Evolutionary conservation across 441 rosid genomes (phyloP).

Genomic region (Hura crepitans): DNA sequence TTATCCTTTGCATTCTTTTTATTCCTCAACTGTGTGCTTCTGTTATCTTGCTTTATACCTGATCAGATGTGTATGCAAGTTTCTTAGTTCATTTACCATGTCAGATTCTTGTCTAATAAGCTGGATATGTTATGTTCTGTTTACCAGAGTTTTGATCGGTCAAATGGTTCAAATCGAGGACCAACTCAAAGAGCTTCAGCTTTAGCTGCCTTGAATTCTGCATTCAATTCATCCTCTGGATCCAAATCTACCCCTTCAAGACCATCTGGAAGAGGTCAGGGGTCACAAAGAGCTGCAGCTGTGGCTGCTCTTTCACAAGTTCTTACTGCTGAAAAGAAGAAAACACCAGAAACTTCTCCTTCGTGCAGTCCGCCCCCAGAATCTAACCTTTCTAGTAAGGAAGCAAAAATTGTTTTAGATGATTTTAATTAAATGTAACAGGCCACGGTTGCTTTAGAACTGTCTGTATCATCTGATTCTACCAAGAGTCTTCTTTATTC

Average conservation of each 20-base stretch:
- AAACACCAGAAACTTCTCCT: slow-evolving; percentile 67
- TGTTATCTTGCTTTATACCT: not conserved
- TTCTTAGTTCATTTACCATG: not conserved
- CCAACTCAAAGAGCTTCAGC: slow-evolving; percentile 97
- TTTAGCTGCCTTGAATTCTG: slow-evolving; percentile 84
- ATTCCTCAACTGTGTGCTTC: not conserved
- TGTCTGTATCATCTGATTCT: slow-evolving; percentile 1
- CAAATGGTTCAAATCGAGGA: slow-evolving; percentile 64
- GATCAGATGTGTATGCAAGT: not conserved
- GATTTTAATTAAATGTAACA: not conserved
- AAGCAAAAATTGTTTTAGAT: slow-evolving; percentile 10
- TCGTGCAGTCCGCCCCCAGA: slow-evolving; percentile 58
- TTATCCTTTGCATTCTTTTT: not conserved
- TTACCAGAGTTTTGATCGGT: slow-evolving; percentile 53
- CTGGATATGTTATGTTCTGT: slow-evolving; percentile 17
- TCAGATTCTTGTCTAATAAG: slow-evolving; percentile 15
- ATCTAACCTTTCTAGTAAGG: slow-evolving; percentile 46
- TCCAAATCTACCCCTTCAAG: slow-evolving; percentile 44
- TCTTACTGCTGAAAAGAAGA: slow-evolving; percentile 84
- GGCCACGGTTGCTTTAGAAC: not conserved
- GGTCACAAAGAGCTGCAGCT: slow-evolving; percentile 98
- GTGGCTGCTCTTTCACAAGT: slow-evolving; percentile 96
- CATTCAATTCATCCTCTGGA: slow-evolving; percentile 62
- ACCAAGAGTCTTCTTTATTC: not conserved
- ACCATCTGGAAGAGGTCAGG: slow-evolving; percentile 49